Percentiles rank a stretch among this genome's conserved stretches.
phyloP scores from a whole-genome alignment of 768 basidiomycete species.

The Dentipellis fragilis region DNA sequence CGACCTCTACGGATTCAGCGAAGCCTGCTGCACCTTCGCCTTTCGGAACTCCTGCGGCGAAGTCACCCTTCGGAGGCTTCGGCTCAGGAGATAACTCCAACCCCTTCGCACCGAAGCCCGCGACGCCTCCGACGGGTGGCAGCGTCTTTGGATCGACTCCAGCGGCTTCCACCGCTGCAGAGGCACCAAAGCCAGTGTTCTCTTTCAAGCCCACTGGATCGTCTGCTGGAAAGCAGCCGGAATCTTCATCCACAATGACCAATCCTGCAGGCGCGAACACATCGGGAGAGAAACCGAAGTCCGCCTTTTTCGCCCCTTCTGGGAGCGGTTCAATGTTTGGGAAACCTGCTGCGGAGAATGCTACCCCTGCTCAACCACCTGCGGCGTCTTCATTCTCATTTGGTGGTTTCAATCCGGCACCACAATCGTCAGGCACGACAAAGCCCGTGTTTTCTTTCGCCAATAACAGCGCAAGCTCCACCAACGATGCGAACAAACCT shows the following conservation, averaged over 20 bases:
- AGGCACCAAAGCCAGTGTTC: not conserved
- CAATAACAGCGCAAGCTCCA: too few relatives aligned
- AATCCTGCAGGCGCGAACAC: not conserved
- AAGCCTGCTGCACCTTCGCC: conserved; percentile 1
- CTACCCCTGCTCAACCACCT: too few relatives aligned
- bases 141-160: not conserved
- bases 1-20: not conserved
- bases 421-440: too few relatives aligned
- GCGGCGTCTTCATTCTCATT: not conserved
- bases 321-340: too few relatives aligned
- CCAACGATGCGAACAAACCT: not conserved
- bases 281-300: not conserved
- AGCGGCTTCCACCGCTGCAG: not conserved
- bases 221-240: not conserved
- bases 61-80: not conserved
- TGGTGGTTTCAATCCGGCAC: not conserved
- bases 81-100: not conserved
- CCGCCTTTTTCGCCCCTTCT: not conserved
- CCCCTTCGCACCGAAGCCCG: not conserved
- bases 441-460: too few relatives aligned
- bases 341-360: too few relatives aligned
- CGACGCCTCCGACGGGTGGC: not conserved
- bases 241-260: too few relatives aligned
- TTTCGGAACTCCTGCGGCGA: not conserved
- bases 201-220: not conserved